Evolutionary conservation across 2,329 filamentous ascomycete genomes (phyloP).

Genomic region (Lecanicillium sp.): DNA sequence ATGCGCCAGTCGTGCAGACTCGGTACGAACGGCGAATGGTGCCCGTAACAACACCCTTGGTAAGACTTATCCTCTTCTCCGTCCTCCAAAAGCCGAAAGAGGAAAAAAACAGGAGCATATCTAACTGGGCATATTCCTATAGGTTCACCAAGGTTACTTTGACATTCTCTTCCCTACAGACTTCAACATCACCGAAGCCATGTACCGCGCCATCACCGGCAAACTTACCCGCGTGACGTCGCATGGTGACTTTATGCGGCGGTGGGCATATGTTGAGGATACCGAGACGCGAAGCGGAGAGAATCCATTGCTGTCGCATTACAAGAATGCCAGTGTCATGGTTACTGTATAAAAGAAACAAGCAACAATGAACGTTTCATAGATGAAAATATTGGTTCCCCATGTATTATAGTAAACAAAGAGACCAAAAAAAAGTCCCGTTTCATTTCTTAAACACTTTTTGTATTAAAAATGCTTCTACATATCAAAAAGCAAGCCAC

Average conservation of each 20-base stretch:
- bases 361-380: too few species aligned
- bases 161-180: slow-evolving; percentile 98
- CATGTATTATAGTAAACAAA: slow-evolving; percentile 6
- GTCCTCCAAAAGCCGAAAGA: neutral
- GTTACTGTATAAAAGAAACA: slow-evolving; percentile 58
- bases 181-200: slow-evolving; percentile 80
- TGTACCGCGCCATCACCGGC: slow-evolving; percentile 89
- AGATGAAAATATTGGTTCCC: slow-evolving; percentile 1
- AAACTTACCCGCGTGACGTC: slow-evolving; percentile 78
- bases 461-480: neutral
- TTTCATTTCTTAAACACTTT: slow-evolving; percentile 4
- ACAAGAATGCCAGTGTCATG: slow-evolving; percentile 90
- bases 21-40: slow-evolving; percentile 81
- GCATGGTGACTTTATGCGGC: slow-evolving; percentile 83
- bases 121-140: too few species aligned
- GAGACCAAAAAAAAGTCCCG: slow-evolving; percentile 9
- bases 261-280: slow-evolving; percentile 86
- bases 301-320: slow-evolving; percentile 87
- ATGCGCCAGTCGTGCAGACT: slow-evolving; percentile 94
- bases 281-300: slow-evolving; percentile 85
- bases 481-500: too few species aligned
- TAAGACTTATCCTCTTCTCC: slow-evolving; percentile 35
- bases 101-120: slow-evolving; percentile 31
- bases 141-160: slow-evolving; percentile 96
- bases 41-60: slow-evolving; percentile 81